Evolutionary conservation across 257 asterid genomes (phyloP).

Genomic region (Euphrasia confusa): DNA sequence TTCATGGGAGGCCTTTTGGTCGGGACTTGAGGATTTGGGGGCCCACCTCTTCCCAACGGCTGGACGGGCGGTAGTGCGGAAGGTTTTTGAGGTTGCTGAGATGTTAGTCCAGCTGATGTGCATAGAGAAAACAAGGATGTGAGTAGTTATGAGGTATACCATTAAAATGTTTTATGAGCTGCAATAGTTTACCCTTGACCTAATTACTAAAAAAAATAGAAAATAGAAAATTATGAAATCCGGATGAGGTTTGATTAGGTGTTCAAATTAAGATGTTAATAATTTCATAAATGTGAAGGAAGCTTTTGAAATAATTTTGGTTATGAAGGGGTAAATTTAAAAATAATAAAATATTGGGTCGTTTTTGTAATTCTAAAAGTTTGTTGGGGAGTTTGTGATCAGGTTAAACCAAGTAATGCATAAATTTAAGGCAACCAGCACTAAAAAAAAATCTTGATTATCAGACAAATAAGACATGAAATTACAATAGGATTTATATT

Average conservation of each 20-base stretch:
- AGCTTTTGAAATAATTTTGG: no score
- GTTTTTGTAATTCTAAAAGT: no score
- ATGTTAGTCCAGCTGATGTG: constrained; percentile 30
- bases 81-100: constrained; percentile 27
- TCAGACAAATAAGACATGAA: background rate
- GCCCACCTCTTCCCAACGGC: constrained; percentile 29
- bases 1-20: constrained; percentile 34
- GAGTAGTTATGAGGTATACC: background rate
- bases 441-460: background rate
- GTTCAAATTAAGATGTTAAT: no score
- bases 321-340: no score
- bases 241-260: no score
- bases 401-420: no score
- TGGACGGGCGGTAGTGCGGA: constrained; percentile 17
- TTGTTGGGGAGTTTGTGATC: no score
- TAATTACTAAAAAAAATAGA: no score
- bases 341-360: no score
- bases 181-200: no score
- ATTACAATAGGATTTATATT: background rate
- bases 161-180: background rate
- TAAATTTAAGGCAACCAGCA: background rate
- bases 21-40: constrained; percentile 30
- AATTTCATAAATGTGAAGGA: no score
- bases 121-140: constrained; percentile 18
- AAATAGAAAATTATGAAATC: no score